phyloP scores from a whole-genome alignment of 805 yeast genomes.

The Metschnikowia kunwiensis region DNA sequence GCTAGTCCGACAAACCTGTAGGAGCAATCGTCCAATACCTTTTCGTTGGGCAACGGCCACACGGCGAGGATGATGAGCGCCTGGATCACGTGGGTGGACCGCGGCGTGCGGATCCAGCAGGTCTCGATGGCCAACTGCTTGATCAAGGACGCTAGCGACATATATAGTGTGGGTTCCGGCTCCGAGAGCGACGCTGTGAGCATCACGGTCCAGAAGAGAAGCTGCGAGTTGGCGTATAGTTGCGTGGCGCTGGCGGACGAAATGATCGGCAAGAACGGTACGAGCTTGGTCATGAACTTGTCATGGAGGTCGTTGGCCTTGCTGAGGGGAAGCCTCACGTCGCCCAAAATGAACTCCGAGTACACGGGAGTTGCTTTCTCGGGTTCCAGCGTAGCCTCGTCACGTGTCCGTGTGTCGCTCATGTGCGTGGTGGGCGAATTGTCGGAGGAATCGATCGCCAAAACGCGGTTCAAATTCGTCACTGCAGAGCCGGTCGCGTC shows the following conservation, averaged over 20 bases:
- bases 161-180: constrained; percentile 80
- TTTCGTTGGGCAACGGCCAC: constrained; percentile 93
- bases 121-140: constrained; percentile 87
- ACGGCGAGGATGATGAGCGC: constrained; percentile 78
- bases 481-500: constrained; percentile 16
- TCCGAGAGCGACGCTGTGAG: constrained; percentile 82
- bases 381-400: constrained; percentile 8
- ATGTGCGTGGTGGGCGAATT: constrained; percentile 28
- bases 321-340: constrained; percentile 60
- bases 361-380: constrained; percentile 25
- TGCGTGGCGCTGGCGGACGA: constrained; percentile 68
- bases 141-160: constrained; percentile 69
- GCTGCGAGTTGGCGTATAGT: constrained; percentile 76
- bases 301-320: constrained; percentile 74
- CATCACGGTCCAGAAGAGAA: constrained; percentile 88
- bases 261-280: constrained; percentile 79
- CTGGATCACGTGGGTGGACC: constrained; percentile 91
- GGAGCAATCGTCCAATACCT: constrained; percentile 87
- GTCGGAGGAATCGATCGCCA: constrained; percentile 26
- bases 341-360: constrained; percentile 72
- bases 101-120: constrained; percentile 89
- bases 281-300: constrained; percentile 59
- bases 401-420: constrained; percentile 7
- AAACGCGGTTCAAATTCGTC: constrained; percentile 20
- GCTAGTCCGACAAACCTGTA: constrained; percentile 88